Evolutionary conservation across 768 basidiomycete genomes (phyloP).

Genomic region (Tulasnella sp.): DNA sequence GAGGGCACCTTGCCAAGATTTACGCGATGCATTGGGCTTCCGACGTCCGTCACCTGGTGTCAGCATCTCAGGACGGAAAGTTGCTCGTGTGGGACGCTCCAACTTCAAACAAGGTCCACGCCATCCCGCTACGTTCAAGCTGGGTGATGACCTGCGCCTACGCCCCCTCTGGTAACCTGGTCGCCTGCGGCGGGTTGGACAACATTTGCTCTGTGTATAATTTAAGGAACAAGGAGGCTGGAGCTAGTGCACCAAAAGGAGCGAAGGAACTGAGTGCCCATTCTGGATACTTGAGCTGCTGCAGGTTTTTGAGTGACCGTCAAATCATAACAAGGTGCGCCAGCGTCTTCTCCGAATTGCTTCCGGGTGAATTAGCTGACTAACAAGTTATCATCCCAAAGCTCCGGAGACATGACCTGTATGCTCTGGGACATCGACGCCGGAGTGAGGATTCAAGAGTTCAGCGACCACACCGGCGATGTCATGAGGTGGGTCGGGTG

Average conservation of each 20-base stretch:
- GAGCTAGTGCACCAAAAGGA: slow-evolving; percentile 60
- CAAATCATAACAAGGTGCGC: slow-evolving; percentile 75
- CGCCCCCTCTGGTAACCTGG: slow-evolving; percentile 91
- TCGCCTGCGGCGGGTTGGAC: slow-evolving; percentile 97
- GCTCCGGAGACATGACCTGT: slow-evolving; percentile 98
- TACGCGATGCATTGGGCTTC: slow-evolving; percentile 99
- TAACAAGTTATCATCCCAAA: not conserved
- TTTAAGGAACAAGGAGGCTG: slow-evolving; percentile 57
- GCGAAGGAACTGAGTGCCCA: slow-evolving; percentile 94
- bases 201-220: slow-evolving; percentile 99
- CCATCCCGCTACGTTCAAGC: slow-evolving; percentile 91
- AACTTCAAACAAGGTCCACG: slow-evolving; percentile 99
- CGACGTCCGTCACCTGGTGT: slow-evolving; percentile 93
- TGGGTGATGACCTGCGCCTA: slow-evolving; percentile 99
- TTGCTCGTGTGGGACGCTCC: slow-evolving; percentile 99
- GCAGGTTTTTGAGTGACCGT: slow-evolving; percentile 95
- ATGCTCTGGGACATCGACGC: slow-evolving; percentile 99
- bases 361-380: too few relatives aligned
- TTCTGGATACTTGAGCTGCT: slow-evolving; percentile 95
- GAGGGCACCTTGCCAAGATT: slow-evolving; percentile 97
- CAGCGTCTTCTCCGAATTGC: not conserved
- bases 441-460: slow-evolving; percentile 93
- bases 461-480: slow-evolving; percentile 98
- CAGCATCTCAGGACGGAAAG: slow-evolving; percentile 99
- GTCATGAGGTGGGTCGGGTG: slow-evolving; percentile 78